Base-by-base conservation (phyloP, 176 grass and related monocot genomes). In the Microstegium vimineum region DNA sequence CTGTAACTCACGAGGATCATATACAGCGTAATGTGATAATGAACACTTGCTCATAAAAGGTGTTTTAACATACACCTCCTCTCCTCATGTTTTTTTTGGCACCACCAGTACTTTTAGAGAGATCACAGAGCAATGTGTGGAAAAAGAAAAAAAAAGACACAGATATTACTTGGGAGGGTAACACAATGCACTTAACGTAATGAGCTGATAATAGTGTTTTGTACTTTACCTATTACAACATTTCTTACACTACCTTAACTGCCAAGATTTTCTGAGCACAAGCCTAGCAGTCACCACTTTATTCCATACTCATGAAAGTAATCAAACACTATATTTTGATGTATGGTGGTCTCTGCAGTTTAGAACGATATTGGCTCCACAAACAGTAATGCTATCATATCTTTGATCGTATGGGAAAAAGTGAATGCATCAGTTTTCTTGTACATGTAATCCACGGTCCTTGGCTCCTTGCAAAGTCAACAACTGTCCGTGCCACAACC, bases 391-490 rank as follows among this genome's bases (percentile, higher is more conserved):
- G 5, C 0, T 52, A 69, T 69, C 45, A 2, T 38, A 20, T 69
- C 64, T 37, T 81, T 81, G 78, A 81, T 52, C 13, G 78, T 30
- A 9, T 81, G 8, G 0, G 78, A 17, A 40, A 4, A 40, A 18
- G 78, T 81, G 46, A 56, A 57, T 20, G 14, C 33, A 7, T 54
- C 45, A 0, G 14, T 27, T 10, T 60, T 0, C 49, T 81, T 28
- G 10, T 81, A 81, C 17, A 81, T 81, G 5, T 71, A 41, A 3
- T 40, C 16, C 0, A 1, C 9, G 1, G 78, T 81, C 23, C 79
- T 27, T 10, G 79, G 1, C 66, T 81, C 23, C 79, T 27, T 10
- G 79, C 46, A n/a, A 81, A 60, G 5, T 81, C 10, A 60, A 81
- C 1, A 3, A 81, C 5, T 0, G 10, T 71, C 6, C 3, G 35